Percentiles rank a stretch among this genome's conserved stretches.
These are phyloP conservation scores for Trametes sanguinea DNA, from an alignment of 768 basidiomycete genomes.

Conservation along the genomic window DNA sequence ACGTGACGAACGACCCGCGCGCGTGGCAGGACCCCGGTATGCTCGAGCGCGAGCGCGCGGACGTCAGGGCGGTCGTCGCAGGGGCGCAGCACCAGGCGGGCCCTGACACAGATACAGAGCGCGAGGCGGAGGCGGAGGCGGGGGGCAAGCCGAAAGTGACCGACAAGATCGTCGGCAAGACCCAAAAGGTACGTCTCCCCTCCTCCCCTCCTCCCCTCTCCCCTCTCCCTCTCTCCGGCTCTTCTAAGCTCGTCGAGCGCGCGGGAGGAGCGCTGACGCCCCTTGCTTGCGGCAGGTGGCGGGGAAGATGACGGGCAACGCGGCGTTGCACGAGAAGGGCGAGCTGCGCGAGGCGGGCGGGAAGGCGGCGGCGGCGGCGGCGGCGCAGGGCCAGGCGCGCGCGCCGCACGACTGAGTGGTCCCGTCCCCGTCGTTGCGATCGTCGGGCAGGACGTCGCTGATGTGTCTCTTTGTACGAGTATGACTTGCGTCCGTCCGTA, in stretches of 20 bases:
- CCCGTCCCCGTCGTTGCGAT: no score
- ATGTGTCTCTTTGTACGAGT: no score
- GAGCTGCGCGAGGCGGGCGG: constrained; percentile 56
- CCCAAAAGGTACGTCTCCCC: constrained; percentile 46
- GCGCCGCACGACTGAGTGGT: constrained; percentile 43
- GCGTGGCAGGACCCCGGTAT: constrained; percentile 27
- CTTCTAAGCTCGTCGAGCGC: no score
- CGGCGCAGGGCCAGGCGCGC: constrained; percentile 42
- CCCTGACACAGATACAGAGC: neutral
- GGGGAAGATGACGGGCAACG: constrained; percentile 50
- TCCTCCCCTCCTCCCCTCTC: no score
- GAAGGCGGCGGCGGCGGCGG: constrained; percentile 36
- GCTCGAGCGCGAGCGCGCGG: constrained; percentile 26
- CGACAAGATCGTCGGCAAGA: constrained; percentile 62
- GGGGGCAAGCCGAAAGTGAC: constrained; percentile 44
- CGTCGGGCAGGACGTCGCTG: neutral
- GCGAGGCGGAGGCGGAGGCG: constrained; percentile 41
- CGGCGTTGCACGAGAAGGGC: constrained; percentile 57
- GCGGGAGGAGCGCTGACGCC: no score
- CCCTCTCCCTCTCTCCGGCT: no score
- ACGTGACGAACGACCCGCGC: constrained; percentile 38
- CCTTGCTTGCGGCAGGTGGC: constrained; percentile 38
- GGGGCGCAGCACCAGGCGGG: constrained; percentile 24
- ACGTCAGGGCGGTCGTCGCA: constrained; percentile 25
- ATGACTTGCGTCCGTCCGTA: no score